These are phyloP conservation scores for Saturnispora bothae DNA, from an alignment of 805 yeast species.

Conservation along the genomic window DNA sequence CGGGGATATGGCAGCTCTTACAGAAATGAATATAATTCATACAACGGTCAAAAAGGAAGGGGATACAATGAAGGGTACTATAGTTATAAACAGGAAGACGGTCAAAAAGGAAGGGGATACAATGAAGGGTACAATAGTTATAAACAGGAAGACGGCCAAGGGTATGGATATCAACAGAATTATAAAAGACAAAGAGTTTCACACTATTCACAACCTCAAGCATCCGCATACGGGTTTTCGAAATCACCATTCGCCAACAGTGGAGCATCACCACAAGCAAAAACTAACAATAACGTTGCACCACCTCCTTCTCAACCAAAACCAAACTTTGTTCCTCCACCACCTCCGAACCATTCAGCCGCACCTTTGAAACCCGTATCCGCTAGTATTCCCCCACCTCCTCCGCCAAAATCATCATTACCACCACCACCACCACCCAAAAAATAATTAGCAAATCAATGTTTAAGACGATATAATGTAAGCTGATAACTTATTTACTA, in stretches of 20 bases:
- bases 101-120: too few relatives aligned
- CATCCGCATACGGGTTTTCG: not conserved
- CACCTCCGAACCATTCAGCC: conserved; percentile 5
- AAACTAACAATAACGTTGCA: conserved; percentile 3
- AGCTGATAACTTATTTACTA: too few relatives aligned
- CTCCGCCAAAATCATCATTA: conserved; percentile 3
- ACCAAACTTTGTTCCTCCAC: not conserved
- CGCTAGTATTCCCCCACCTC: conserved; percentile 12
- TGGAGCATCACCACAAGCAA: not conserved
- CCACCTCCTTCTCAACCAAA: too few relatives aligned
- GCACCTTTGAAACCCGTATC: conserved; percentile 1
- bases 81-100: too few relatives aligned
- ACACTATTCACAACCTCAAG: too few relatives aligned
- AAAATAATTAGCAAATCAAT: not conserved
- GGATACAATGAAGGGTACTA: too few relatives aligned
- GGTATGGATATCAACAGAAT: not conserved
- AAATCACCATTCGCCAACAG: not conserved
- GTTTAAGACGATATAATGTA: not conserved
- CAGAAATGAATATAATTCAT: too few relatives aligned
- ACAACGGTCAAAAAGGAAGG: too few relatives aligned
- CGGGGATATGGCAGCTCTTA: too few relatives aligned
- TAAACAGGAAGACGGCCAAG: not conserved
- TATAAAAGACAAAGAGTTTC: too few relatives aligned
- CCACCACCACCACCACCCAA: conserved; percentile 3
- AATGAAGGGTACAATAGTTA: too few relatives aligned